Evolutionary conservation across 768 basidiomycete species (phyloP), one percentile per base, ranked within the genome.

Genomic region (Infundibulicybe gibba): DNA sequence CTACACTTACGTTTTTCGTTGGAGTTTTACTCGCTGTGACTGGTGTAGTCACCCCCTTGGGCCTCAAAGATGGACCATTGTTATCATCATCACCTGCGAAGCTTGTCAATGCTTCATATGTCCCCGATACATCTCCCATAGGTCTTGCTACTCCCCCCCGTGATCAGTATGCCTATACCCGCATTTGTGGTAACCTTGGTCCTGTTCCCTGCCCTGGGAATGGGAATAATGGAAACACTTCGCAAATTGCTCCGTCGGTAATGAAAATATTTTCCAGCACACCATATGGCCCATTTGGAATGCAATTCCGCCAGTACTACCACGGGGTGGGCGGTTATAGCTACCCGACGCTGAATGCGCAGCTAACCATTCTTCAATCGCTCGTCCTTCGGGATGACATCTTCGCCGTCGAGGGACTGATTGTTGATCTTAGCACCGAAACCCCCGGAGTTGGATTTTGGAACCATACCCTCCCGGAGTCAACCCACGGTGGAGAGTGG

Each of bases 261-360:
- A 15, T 56, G 2, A 46, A 43, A 5, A 49, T 19, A 3, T 60
- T 60, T 49, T 56, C 52, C 45, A 50, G 50, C 20, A 60, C 54
- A 10, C 47, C 53, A 1, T 46, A 58, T 39, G 50, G 56, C 13
- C 45, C 57, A 11, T 60, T 60, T 25, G 38, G 34, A 19, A 58
- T 60, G 57, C 48, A 56, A 41, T 60, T 53, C 35, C 37, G 59
- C 12, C 47, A 43, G 20, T 60, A 52, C 32, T 60, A 49, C 17
- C 21, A 53, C 5, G 53, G 53, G 11, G 48, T 45, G 10, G 48
- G 40, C 5, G 49, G 49, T 2, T 44, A 34, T 12, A 51, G 56
- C 31, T 53, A 31, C n/a, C 32, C 51, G 3, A 47, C 41, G 10
- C 40, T 42, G 6, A 13, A 41, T 11, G 30, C 49, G 10, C 42